These are phyloP conservation scores for Alternaria panax DNA, from an alignment of 2,329 filamentous ascomycete species.

Conservation along the genomic window DNA sequence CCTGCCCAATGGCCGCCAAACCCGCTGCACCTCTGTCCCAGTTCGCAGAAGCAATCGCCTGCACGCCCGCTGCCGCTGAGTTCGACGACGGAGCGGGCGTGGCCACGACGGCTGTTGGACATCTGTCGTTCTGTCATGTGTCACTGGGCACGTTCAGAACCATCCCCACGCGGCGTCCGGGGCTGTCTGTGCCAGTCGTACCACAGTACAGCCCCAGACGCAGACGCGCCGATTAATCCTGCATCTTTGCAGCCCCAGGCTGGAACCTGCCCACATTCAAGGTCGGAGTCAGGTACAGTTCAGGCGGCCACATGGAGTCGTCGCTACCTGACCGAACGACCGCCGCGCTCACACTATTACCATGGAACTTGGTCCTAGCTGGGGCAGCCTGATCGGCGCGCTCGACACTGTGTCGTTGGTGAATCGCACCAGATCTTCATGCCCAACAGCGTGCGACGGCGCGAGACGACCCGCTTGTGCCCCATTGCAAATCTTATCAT, in stretches of 20 bases:
- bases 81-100: neutral
- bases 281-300: constrained; percentile 5
- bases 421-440: constrained; percentile 14
- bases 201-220: neutral
- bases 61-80: neutral
- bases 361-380: constrained; percentile 8
- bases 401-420: constrained; percentile 25
- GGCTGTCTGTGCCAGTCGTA: neutral
- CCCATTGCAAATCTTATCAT: constrained; percentile 1
- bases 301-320: constrained; percentile 16
- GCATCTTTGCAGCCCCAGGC: neutral
- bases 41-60: constrained; percentile 12
- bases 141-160: constrained; percentile 13
- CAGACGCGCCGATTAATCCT: constrained; percentile 1
- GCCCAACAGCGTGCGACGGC: constrained; percentile 19
- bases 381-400: constrained; percentile 20
- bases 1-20: constrained; percentile 21
- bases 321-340: constrained; percentile 23
- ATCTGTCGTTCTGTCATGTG: constrained; percentile 12
- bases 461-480: constrained; percentile 29
- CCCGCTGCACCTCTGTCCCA: constrained; percentile 18
- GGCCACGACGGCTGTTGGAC: neutral
- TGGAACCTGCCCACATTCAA: constrained; percentile 1
- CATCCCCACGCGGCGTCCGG: neutral
- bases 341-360: constrained; percentile 13